A percentile compares a stretch with the other conserved stretches of the same genome.
Conservation (phyloP, 495 filamentous ascomycete species). For the Penicillium daleae region DNA sequence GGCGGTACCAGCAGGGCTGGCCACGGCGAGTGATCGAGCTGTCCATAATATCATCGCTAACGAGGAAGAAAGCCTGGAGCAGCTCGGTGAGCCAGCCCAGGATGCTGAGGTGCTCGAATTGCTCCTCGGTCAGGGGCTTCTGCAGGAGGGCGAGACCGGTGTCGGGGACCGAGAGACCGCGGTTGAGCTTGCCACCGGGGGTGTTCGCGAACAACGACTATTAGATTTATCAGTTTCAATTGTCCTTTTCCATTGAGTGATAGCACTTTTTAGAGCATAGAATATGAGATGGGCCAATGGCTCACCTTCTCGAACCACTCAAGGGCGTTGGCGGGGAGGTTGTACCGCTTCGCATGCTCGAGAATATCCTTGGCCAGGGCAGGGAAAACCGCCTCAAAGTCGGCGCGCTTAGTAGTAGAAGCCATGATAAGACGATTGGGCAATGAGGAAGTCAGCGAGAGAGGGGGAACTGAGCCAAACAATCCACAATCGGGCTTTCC, state of each 20-base stretch:
- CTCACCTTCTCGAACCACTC: constrained; percentile 85
- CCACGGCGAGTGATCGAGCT: constrained; percentile 88
- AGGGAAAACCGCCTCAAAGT: constrained; percentile 90
- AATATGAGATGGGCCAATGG: neutral
- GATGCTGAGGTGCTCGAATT: constrained; percentile 81
- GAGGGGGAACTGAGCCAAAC: neutral
- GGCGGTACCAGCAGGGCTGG: constrained; percentile 92
- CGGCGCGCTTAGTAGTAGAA: constrained; percentile 68
- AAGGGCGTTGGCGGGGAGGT: constrained; percentile 78
- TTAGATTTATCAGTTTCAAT: neutral
- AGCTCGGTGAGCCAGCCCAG: constrained; percentile 98
- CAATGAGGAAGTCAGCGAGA: neutral
- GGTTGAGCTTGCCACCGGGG: constrained; percentile 95
- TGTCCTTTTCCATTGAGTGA: neutral
- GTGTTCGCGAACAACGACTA: constrained; percentile 83
- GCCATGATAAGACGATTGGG: constrained; percentile 53
- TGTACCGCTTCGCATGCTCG: constrained; percentile 74
- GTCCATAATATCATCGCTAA: constrained; percentile 99
- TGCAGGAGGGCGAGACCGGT: constrained; percentile 78
- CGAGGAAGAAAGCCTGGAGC: constrained; percentile 97
- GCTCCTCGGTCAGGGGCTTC: constrained; percentile 70
- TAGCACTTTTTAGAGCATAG: too few relatives aligned
- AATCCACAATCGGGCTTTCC: constrained; percentile 12
- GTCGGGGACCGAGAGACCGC: constrained; percentile 96
- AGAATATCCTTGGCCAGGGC: constrained; percentile 76